phyloP scores from a whole-genome alignment of 2,329 filamentous ascomycete genomes.

The Magnaporthiopsis rhizophila region DNA sequence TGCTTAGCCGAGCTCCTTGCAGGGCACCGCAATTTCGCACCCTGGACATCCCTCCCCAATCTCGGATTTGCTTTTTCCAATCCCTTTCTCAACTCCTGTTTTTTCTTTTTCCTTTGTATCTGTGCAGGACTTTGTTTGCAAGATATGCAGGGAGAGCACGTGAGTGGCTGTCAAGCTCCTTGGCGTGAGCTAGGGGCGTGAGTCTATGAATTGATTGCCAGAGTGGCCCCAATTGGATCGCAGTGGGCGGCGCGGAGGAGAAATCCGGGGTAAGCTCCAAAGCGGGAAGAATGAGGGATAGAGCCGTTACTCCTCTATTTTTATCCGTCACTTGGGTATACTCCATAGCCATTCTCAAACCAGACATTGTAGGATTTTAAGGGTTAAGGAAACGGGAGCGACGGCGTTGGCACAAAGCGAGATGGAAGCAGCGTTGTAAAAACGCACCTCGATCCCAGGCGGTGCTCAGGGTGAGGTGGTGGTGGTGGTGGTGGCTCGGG shows the following conservation, averaged over 20 bases:
- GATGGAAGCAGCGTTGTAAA: not conserved
- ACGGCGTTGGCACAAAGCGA: not conserved
- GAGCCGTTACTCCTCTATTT: no score
- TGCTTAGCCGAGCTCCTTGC: not conserved
- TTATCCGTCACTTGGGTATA: fast-evolving
- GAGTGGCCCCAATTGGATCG: not conserved
- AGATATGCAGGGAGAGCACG: not conserved
- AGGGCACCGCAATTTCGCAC: not conserved
- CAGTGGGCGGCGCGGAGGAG: not conserved
- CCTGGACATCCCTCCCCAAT: not conserved
- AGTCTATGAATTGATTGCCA: not conserved
- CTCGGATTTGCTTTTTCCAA: not conserved
- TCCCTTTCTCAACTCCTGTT: not conserved
- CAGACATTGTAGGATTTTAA: no score
- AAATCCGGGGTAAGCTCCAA: not conserved
- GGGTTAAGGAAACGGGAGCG: not conserved
- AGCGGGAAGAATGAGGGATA: not conserved
- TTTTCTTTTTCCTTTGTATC: no score
- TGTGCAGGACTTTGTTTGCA: not conserved
- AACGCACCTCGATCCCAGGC: not conserved
- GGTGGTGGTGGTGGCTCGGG: not conserved
- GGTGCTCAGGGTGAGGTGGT: no score
- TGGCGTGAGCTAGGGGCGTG: not conserved
- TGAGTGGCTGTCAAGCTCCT: not conserved
- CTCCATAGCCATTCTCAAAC: no score